These are phyloP conservation scores for Silene conica DNA, from an alignment of 148 eudicot genomes.

Conservation along the genomic window DNA sequence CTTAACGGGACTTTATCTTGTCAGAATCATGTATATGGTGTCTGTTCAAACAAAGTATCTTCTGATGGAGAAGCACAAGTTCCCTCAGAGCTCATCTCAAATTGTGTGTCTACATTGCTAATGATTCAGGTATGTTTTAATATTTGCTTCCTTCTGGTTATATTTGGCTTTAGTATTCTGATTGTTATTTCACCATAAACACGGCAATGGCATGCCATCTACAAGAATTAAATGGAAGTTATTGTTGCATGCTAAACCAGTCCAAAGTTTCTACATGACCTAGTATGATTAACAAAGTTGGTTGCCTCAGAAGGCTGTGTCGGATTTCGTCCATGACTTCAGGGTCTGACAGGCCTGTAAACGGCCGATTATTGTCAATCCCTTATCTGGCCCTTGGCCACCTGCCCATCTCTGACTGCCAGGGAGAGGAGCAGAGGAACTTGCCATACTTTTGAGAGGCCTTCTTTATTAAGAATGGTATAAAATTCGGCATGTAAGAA, in stretches of 20 bases:
- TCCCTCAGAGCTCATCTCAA: slow-evolving; percentile 76
- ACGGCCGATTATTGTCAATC: too few relatives aligned
- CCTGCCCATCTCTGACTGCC: too few relatives aligned
- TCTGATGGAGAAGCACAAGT: slow-evolving; percentile 37
- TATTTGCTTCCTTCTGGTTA: neutral
- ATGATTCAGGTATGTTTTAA: slow-evolving; percentile 77
- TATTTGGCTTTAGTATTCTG: slow-evolving; percentile 8
- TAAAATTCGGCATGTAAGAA: too few relatives aligned
- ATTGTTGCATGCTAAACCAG: neutral
- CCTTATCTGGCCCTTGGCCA: too few relatives aligned
- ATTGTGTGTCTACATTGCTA: slow-evolving; percentile 75
- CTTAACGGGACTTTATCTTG: slow-evolving; percentile 30
- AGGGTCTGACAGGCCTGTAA: too few relatives aligned
- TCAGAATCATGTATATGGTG: slow-evolving; percentile 32
- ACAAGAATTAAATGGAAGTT: neutral
- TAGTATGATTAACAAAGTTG: too few relatives aligned
- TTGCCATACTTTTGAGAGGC: too few relatives aligned
- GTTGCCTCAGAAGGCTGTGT: too few relatives aligned
- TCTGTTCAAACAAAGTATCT: slow-evolving; percentile 36
- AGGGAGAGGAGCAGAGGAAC: too few relatives aligned
- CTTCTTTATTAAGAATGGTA: too few relatives aligned
- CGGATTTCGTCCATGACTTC: too few relatives aligned
- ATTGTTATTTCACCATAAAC: neutral
- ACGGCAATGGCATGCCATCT: neutral
- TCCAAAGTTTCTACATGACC: too few relatives aligned